Base-by-base conservation (phyloP, 2,329 filamentous ascomycete genomes). In the Cercospora nicotianae region DNA sequence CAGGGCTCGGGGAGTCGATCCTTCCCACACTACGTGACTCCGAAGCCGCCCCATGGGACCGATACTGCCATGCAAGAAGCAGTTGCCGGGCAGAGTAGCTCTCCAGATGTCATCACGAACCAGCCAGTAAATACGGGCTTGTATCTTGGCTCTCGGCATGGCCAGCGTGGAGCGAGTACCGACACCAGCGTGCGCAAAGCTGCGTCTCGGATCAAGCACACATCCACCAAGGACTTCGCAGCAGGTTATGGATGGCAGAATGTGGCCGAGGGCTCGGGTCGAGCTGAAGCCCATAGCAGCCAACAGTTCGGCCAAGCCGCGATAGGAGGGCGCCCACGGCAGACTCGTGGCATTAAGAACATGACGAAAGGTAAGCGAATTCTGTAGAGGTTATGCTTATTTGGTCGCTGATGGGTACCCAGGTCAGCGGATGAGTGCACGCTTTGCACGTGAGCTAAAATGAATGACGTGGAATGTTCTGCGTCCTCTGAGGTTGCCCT, bases 401-500 rank as follows among this genome's bases (percentile, higher is more conserved):
- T 13, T 61, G 16, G 6, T 39, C 2, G 60, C 60, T 70, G 28
- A 68, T 59, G 45, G 18, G 57, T 28, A 9, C 31, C 13, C 61
- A 74, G 72, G 60, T 33, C 67, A 73, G 48, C 62, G 73, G 66
- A 70, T 72, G 57, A 69, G 61, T 45, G 70, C 65, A 18, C 71
- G 73, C 30, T 77, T 77, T 62, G 51, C 66, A 9, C 72, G 72
- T 23, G 75, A 77, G 70, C 71, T 76, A 23, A 31, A 55, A 8
- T 20, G 30, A 45, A 18, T 16, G 45, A 3, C 10, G 28, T 53
- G n/a, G 5, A 1, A n/a, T 28, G 12, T n/a, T 53, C 13, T 53
- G 23, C 48, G 3, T 28, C 28, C 13, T 53, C 23, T 23, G 1
- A 9, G 48, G 30, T 28, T 53, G 6, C 48, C 26, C 28, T 23